Evolutionary conservation across 2,329 filamentous ascomycete species (phyloP), one percentile per base, ranked within the genome.

Genomic region (Didymella keratinophila): DNA sequence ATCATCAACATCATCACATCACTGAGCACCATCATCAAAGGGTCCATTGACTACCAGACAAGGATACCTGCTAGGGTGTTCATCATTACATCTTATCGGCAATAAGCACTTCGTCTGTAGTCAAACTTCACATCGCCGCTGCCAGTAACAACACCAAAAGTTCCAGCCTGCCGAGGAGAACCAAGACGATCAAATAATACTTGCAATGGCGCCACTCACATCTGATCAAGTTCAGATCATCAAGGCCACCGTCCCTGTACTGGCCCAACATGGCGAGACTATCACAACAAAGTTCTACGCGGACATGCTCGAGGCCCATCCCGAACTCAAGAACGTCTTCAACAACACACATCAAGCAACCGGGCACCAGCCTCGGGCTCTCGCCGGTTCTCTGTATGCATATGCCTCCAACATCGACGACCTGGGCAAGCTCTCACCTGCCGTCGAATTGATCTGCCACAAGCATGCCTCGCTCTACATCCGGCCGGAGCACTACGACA

Each of bases 231-330:
- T 84, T 56, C 78, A 83, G 50, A 83, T 89, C 69, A 87, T 93
- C 76, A 88, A 87, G 75, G 82, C 87, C 50, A 92, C 90, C 6
- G 85, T 91, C 58, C 90, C 90, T 2, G 83, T 88, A 32, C 82
- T 93, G 3, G 83, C 83, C 21, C 81, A 88, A 61, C 86, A 92
- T 71, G 90, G 90, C 71, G 82, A 84, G 62, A 81, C 82, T 61
- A 90, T 93, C 74, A 88, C 89, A 6, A 82, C 82, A n/a, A 82
- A 84, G 64, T 92, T 93, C 80, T 93, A 93, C 81, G 81, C 81
- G 61, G 87, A 86, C 70, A 85, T 93, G 81, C 80, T 93, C 23
- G 72, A 73, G 11, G 85, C 86, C 37, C 82, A 91, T 60, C 89
- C 89, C 0, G 83, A 86, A 43, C 83, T 93, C 30, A 85, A 87